Evolutionary conservation across 305 asterid genomes (phyloP), one percentile per base, ranked within the genome.

Genomic region (Fraxinus baroniana): DNA sequence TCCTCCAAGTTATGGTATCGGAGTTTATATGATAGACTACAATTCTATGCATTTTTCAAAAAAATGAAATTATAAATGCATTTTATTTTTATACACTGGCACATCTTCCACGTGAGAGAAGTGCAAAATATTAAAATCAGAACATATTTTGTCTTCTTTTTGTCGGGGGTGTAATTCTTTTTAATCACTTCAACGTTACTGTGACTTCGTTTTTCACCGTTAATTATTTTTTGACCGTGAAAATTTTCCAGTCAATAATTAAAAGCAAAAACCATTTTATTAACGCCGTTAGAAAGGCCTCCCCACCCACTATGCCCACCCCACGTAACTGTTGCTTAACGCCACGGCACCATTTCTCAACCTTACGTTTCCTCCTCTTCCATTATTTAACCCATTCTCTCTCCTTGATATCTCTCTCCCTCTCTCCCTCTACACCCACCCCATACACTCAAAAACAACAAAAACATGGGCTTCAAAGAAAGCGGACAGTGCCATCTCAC

Each of bases 291-390:
- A 41, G 49, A 41, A 9, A 9, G 49, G 13, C 49, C 3, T 46
- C 57, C 18, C 28, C 24, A 20, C 17, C 30, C 73, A 35, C 7
- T n/a, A 41, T 26, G 44, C 39, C 3, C 79, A 7, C 37, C 5
- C 5, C 7, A 62, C 18, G 79, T 68, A 77, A 83, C 85, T 78
- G 88, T 87, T 86, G 90, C 92, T 90, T 86, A 84, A 86, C 86
- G 88, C 88, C 88, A 86, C 91, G 87, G 88, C 90, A 80, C 86
- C 81, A 35, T 0, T 35, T 44, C 88, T 83, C 73, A 37, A 74
- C 83, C 85, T 84, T 82, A 82, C 90, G 82, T 83, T 76, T 89
- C 52, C 68, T 71, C 52, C 74, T 71, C 66, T 82, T 35, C 57
- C 80, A 37, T 81, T 66, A 77, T 68, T 62, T 86, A 79, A 74